Base-by-base conservation (phyloP, 306 rosid species). In the Acmispon strigosus region DNA sequence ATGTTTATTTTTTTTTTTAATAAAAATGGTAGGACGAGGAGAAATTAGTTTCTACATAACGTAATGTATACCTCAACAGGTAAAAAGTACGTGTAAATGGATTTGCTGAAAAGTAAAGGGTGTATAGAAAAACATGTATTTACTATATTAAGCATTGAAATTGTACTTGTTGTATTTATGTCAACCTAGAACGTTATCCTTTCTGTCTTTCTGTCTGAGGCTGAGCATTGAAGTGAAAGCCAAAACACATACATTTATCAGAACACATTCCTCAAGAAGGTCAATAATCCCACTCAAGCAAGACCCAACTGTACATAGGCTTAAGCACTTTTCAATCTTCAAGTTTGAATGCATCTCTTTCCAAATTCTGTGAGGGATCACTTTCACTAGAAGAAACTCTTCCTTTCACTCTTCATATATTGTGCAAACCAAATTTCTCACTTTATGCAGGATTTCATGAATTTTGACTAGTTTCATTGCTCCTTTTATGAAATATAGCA, bases 161-260 rank as follows among this genome's bases (percentile, higher is more conserved):
- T 4, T 68, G 18, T 24, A 59, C 49, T 39, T 41, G 66, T 70
- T 77, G 67, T 54, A 64, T 54, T 58, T 72, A 66, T 78, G 73
- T 69, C 77, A 68, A 43, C 56, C 61, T 52, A 15, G 16, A 72
- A 73, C 73, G 51, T 71, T 64, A 62, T 73, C 79, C 57, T 62
- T 69, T 62, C 52, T 71, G 44, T 62, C 57, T 62, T 69, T 62
- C 52, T 71, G 44, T 62, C 59, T 50, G 37, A 63, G 67, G 50
- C 57, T 24, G n/a, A 49, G 53, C 80, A 19, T 47, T 19, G 72
- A 77, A 70, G 58, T 76, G 57, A 65, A 52, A 70, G 49, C 57
- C 4, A 45, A 63, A 52, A 42, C 19, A 56, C 29, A 56, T n/a
- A 56, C 29, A 56, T n/a, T 22, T 34, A 10, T 42, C 47, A 42